Conservation (phyloP, 2,329 filamentous ascomycete genomes). For the Neopestalotiopsis sp. region DNA sequence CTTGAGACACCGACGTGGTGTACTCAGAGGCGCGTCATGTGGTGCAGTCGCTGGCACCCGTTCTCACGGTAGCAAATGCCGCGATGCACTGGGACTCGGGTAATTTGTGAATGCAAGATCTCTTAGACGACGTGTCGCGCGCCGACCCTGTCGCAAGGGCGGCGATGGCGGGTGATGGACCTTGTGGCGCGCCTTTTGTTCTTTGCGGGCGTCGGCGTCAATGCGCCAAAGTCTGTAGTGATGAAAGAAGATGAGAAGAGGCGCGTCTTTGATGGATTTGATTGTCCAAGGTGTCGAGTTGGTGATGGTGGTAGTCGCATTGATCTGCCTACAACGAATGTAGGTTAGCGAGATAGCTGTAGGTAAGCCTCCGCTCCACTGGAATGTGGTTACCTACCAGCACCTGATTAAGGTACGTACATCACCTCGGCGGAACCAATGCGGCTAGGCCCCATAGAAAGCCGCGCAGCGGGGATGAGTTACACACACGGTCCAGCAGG, state of each 20-base stretch:
- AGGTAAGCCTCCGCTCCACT: too few relatives aligned
- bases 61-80: neutral
- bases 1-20: slow-evolving; percentile 1
- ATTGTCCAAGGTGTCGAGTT: neutral
- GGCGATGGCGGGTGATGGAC: neutral
- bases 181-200: neutral
- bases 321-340: neutral
- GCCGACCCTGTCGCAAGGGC: neutral
- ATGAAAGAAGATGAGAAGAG: neutral
- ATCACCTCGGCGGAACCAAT: too few relatives aligned
- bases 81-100: neutral
- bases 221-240: neutral
- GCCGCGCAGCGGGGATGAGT: too few relatives aligned
- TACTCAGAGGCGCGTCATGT: slow-evolving; percentile 11
- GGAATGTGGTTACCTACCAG: too few relatives aligned
- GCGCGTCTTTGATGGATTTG: neutral
- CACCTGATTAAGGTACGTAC: too few relatives aligned
- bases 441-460: too few relatives aligned
- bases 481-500: too few relatives aligned
- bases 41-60: neutral
- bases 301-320: neutral
- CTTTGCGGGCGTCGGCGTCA: neutral
- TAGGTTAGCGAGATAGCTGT: neutral
- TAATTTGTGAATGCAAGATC: neutral
- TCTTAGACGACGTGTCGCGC: neutral